Evolutionary conservation across 108 stramenopile species (phyloP), one percentile per base, ranked within the genome.

Genomic region (Fragilaria crotonensis): DNA sequence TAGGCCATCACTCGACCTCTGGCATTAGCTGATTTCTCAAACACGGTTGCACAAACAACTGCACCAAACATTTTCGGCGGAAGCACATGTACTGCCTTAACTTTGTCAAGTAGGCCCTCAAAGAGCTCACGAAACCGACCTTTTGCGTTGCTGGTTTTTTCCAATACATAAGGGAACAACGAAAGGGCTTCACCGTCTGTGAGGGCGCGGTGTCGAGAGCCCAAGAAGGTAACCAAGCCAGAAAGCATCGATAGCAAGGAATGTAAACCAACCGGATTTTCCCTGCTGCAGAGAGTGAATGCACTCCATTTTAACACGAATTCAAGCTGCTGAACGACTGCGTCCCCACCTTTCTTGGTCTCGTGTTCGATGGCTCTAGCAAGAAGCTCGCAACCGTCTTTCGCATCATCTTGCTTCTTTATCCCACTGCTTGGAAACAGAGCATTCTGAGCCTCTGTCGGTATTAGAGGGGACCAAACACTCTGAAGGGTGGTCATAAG

Each of bases 91-190:
- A 67, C 76, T 2, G 73, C 52, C 48, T 60, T 83, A 9, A 83
- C 56, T 5, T 59, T 59, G 20, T 54, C 64, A 3, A 86, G 45
- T 11, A 87, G 44, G 25, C 85, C 72, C 29, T 70, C 49, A 48
- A 82, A 84, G 19, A 70, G 60, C 4, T 87, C 85, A 51, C 67
- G 52, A 51, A 76, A 76, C 25, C 83, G 76, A 9, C 76, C 79
- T 68, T 91, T 90, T 11, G 89, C 82, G 5, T 57, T 56, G 33
- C 89, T 80, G 14, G 85, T 67, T 66, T 81, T 94, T 45, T 94
- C 93, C 0, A 85, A 67, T 18, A 91, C n/a, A 57, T 63, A 70
- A 25, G 93, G 89, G 5, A 90, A 68, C 20, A 94, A 57, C 25
- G 78, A 45, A 0, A 50, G 20, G 17, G 81, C 79, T 59, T 94